These are phyloP conservation scores for Plasmodium berghei DNA, from an alignment of 169 alveolate species.

Conservation along the genomic window DNA sequence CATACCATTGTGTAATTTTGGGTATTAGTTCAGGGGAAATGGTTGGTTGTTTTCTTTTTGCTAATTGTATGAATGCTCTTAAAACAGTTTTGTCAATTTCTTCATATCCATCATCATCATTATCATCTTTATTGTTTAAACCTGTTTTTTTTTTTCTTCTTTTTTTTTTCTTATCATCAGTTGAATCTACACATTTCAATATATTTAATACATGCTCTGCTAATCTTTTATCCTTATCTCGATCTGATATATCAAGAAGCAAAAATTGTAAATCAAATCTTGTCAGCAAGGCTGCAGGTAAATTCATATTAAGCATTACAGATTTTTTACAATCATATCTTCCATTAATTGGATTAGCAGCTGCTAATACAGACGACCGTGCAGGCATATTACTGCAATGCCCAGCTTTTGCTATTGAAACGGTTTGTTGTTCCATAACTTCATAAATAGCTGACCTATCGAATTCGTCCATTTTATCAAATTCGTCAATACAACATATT, in stretches of 20 bases:
- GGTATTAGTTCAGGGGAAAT: constrained; percentile 80
- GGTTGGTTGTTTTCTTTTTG: constrained; percentile 88
- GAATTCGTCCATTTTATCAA: constrained; percentile 98
- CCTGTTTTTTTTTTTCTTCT: too few species aligned
- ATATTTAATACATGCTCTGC: constrained; percentile 95
- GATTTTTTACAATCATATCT: constrained; percentile 94
- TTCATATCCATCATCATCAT: constrained; percentile 65
- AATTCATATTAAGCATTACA: constrained; percentile 94
- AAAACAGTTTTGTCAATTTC: constrained; percentile 87
- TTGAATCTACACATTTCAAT: constrained; percentile 87
- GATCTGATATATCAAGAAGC: constrained; percentile 90
- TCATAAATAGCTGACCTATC: constrained; percentile 98
- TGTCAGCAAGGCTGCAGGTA: constrained; percentile 98
- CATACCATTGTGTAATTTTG: constrained; percentile 84
- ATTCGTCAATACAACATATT: constrained; percentile 98
- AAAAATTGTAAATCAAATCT: constrained; percentile 95
- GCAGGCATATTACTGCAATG: constrained; percentile 88
- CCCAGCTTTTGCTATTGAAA: constrained; percentile 98
- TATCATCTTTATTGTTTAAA: constrained; percentile 6
- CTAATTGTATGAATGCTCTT: constrained; percentile 92
- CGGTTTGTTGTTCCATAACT: constrained; percentile 99
- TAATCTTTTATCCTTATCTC: constrained; percentile 89
- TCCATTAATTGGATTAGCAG: constrained; percentile 98
- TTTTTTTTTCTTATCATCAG: constrained; percentile 70
- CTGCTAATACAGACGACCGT: constrained; percentile 95